A percentile compares a stretch with the other conserved stretches of the same genome.
Evolutionary conservation across 2,329 filamentous ascomycete species (phyloP).

Genomic region (Penicillium sp.): DNA sequence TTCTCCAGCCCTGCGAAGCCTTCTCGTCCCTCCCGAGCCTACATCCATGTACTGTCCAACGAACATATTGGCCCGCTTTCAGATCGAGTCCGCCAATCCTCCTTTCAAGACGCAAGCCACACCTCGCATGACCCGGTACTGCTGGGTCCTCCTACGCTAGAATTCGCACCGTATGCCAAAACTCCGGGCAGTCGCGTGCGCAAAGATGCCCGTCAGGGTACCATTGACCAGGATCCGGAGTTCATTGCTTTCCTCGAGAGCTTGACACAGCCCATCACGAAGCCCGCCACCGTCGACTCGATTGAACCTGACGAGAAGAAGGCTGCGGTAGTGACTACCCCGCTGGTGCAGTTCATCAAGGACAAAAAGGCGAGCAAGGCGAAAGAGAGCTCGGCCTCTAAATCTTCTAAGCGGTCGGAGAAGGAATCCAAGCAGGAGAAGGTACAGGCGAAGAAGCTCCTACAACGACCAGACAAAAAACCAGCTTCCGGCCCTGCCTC

Average conservation of each 20-base stretch:
- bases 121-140: slow-evolving; percentile 72
- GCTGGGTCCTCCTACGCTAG: slow-evolving; percentile 76
- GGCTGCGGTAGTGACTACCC: slow-evolving; percentile 74
- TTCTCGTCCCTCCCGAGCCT: slow-evolving; percentile 77
- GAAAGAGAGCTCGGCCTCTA: slow-evolving; percentile 60
- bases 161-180: slow-evolving; percentile 83
- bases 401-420: slow-evolving; percentile 40
- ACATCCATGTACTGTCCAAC: slow-evolving; percentile 77
- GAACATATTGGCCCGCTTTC: slow-evolving; percentile 69
- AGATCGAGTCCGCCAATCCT: slow-evolving; percentile 67
- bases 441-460: slow-evolving; percentile 47
- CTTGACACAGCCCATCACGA: slow-evolving; percentile 73
- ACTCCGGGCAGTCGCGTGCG: slow-evolving; percentile 74
- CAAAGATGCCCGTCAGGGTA: slow-evolving; percentile 83
- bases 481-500: slow-evolving; percentile 27
- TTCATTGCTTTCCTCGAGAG: slow-evolving; percentile 92
- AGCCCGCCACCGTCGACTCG: slow-evolving; percentile 56
- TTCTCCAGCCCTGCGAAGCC: slow-evolving; percentile 73
- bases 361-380: slow-evolving; percentile 85
- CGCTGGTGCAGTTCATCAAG: slow-evolving; percentile 83
- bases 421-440: slow-evolving; percentile 48
- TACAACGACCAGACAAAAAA: slow-evolving; percentile 46
- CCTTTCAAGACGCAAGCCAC: slow-evolving; percentile 81
- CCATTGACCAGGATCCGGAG: slow-evolving; percentile 93
- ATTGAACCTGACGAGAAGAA: slow-evolving; percentile 56